Evolutionary conservation across 2,329 filamentous ascomycete species (phyloP).

Genomic region (Alternaria burnsii): DNA sequence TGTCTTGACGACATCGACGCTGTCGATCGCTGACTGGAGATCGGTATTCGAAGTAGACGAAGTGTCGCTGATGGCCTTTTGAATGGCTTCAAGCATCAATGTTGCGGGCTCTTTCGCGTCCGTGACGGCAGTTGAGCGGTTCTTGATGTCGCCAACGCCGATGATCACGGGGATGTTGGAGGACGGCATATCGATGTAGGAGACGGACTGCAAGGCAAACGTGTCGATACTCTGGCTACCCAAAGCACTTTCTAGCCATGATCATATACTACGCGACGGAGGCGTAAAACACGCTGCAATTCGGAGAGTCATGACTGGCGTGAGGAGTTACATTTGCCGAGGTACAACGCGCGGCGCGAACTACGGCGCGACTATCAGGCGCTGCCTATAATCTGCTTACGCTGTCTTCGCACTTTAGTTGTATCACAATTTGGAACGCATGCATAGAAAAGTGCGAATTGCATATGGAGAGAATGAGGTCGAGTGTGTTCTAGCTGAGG

Average conservation of each 20-base stretch:
- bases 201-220: background rate
- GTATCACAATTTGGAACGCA: too few relatives aligned
- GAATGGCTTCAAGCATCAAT: constrained; percentile 66
- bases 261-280: background rate
- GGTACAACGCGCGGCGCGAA: constrained; percentile 3
- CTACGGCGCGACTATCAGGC: background rate
- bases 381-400: background rate
- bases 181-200: background rate
- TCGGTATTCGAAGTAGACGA: constrained; percentile 41
- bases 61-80: constrained; percentile 62
- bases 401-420: background rate
- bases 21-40: constrained; percentile 62
- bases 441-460: background rate
- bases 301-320: constrained; percentile 19
- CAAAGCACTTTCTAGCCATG: background rate
- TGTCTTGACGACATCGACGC: constrained; percentile 66
- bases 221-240: background rate
- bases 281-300: background rate
- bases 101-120: constrained; percentile 67
- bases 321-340: constrained; percentile 14
- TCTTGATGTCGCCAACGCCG: constrained; percentile 69
- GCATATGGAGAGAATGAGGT: background rate
- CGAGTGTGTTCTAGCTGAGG: background rate
- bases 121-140: constrained; percentile 60
- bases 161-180: constrained; percentile 62